Evolutionary conservation across 176 grass and related monocot species (phyloP), one percentile per base, ranked within the genome.

Genomic region (Aechmea fasciata): DNA sequence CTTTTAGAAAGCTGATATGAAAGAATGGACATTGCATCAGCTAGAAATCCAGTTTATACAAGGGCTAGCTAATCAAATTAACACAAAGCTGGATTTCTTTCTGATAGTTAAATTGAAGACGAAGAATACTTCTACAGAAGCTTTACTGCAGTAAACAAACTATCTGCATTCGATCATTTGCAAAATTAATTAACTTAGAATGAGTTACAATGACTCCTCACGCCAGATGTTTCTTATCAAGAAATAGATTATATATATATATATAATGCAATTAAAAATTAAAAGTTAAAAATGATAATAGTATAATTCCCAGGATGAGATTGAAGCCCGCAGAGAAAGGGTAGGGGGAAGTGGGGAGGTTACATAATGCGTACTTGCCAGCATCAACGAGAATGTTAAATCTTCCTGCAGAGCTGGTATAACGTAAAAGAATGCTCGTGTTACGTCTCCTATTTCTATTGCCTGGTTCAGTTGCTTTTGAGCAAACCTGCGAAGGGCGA

Each of bases 321-420:
- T 41, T 0, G 33, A 41, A 41, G 33, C 33, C 33, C 33, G 41
- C 9, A 69, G 51, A 53, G 10, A 71, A 51, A 64, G 9, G 6
- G 11, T 29, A 51, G 63, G 25, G 51, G n/a, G 50, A 7, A 6
- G 18, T 71, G 82, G 78, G 41, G 66, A 54, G 47, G 22, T 61
- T 61, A 61, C 12, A 73, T 11, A 59, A 26, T 11, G 23, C 94
- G 51, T 90, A 93, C 94, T 99, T 99, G 69, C 94, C 84, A 6
- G 87, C 89, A 57, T 99, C 94, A 14, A 99, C 24, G 11, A 99
- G 82, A 65, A 90, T 90, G 81, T 92, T 90, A 55, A 80, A 69
- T 12, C 70, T 93, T 75, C 71, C 86, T 14, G 77, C 78, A 1
- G 84, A 75, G 24, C 79, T 90, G 69, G 66, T 77, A 14, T 88